Evolutionary conservation across 2,329 filamentous ascomycete genomes (phyloP).

Genomic region (Lecanicillium sp.): DNA sequence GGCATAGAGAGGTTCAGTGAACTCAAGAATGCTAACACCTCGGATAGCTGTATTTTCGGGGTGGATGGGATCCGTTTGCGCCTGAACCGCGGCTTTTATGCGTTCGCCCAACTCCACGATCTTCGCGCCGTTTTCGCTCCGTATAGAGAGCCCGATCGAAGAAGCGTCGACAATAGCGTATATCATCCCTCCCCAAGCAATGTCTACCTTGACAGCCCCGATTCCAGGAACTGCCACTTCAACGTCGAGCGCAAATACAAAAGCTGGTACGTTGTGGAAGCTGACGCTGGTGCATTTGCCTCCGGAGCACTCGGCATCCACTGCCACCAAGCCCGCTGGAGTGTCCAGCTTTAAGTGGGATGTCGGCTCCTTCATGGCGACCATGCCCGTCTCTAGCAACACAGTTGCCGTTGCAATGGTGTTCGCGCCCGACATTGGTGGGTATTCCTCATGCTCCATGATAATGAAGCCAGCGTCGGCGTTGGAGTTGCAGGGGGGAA

Average conservation of each 20-base stretch:
- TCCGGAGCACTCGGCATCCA: conserved; percentile 29
- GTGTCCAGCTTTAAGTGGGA: too few species aligned
- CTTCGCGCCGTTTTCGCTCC: conserved; percentile 13
- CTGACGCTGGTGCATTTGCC: conserved; percentile 31
- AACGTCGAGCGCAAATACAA: conserved; percentile 29
- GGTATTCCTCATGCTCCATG: too few species aligned
- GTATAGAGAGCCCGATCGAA: conserved; percentile 23
- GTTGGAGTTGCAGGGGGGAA: too few species aligned
- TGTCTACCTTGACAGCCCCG: conserved; percentile 27
- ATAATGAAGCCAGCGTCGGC: too few species aligned
- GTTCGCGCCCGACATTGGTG: too few species aligned
- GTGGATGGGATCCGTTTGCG: conserved; percentile 26
- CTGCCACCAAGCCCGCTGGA: conserved; percentile 29
- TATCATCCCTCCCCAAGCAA: conserved; percentile 26
- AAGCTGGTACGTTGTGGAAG: conserved; percentile 33
- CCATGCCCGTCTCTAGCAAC: too few species aligned
- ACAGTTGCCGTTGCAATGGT: too few species aligned
- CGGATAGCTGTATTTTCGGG: conserved; percentile 31
- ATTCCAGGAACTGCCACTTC: conserved; percentile 28
- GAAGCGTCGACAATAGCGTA: conserved; percentile 17
- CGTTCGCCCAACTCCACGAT: conserved; percentile 15
- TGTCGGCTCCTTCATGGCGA: too few species aligned
- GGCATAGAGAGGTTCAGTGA: conserved; percentile 24
- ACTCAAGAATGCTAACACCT: conserved; percentile 31
- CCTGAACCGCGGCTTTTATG: conserved; percentile 32